Conservation (phyloP, 1,284 basidiomycete genomes). For the Papiliotrema terrestris region DNA sequence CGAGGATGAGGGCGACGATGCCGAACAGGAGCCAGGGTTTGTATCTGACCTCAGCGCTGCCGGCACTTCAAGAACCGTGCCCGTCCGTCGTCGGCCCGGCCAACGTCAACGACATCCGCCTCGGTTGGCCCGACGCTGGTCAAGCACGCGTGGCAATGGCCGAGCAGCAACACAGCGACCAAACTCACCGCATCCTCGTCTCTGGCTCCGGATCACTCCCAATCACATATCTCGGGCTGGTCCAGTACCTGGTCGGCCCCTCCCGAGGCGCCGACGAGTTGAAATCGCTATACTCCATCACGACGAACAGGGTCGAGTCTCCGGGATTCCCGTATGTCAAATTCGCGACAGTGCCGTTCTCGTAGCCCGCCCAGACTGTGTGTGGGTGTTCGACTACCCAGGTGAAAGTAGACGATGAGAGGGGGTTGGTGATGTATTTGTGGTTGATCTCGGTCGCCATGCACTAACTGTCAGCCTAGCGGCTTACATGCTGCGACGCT, state of each 20-base stretch:
- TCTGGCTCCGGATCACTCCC: neutral
- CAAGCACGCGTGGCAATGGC: too few species aligned
- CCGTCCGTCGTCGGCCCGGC: too few species aligned
- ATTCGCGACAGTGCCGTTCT: neutral
- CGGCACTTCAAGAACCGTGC: too few species aligned
- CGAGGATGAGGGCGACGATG: too few species aligned
- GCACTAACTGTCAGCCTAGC: neutral
- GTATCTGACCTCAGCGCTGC: too few species aligned
- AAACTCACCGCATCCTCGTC: too few species aligned
- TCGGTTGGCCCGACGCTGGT: too few species aligned
- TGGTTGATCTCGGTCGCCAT: neutral
- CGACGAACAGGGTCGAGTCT: neutral
- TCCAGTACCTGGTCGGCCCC: neutral
- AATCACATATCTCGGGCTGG: neutral
- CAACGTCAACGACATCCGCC: too few species aligned
- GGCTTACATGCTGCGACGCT: too few species aligned
- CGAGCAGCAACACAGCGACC: neutral
- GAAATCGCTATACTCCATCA: neutral
- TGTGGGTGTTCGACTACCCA: neutral
- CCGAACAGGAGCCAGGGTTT: too few species aligned
- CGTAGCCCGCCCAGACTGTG: neutral
- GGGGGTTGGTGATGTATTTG: neutral
- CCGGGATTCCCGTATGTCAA: neutral
- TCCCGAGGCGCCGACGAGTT: neutral
- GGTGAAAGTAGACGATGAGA: neutral